A percentile compares a stretch with the other conserved stretches of the same genome.
phyloP scores from a whole-genome alignment of 2,329 filamentous ascomycete genomes.

The Ceratocystis diversiconidia region DNA sequence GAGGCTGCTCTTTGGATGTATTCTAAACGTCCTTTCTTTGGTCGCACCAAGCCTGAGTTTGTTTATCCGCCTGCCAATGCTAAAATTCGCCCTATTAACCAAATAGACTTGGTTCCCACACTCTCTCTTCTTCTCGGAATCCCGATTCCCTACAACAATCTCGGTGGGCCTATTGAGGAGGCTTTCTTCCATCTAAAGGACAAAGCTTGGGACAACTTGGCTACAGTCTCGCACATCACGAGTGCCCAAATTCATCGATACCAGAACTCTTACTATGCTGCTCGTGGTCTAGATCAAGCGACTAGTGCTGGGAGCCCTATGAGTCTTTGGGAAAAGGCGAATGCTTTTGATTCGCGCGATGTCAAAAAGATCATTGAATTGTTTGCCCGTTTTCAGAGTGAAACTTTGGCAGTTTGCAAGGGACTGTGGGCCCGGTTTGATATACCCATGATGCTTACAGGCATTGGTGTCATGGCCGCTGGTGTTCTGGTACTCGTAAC shows the following conservation, averaged over 20 bases:
- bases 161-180: constrained; percentile 85
- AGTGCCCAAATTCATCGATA: constrained; percentile 82
- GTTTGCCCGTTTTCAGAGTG: constrained; percentile 59
- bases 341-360: constrained; percentile 27
- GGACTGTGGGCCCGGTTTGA: constrained; percentile 87
- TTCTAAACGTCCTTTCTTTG: constrained; percentile 74
- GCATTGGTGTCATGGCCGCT: constrained; percentile 54
- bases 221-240: constrained; percentile 59
- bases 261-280: constrained; percentile 65
- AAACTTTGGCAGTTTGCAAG: constrained; percentile 68
- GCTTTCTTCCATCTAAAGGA: constrained; percentile 64
- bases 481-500: constrained; percentile 56
- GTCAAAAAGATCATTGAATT: constrained; percentile 37
- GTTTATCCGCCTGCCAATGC: constrained; percentile 51
- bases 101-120: constrained; percentile 93
- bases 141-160: constrained; percentile 90
- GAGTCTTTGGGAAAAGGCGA: constrained; percentile 36
- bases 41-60: constrained; percentile 51
- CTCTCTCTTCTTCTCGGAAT: constrained; percentile 75
- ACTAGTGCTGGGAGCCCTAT: constrained; percentile 30
- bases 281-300: constrained; percentile 51
- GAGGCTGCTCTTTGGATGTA: constrained; percentile 98
- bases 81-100: constrained; percentile 59
- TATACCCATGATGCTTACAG: constrained; percentile 67
- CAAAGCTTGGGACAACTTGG: constrained; percentile 61